Conservation (phyloP, 129 eudicot genomes). For the Flaveria brownii region DNA sequence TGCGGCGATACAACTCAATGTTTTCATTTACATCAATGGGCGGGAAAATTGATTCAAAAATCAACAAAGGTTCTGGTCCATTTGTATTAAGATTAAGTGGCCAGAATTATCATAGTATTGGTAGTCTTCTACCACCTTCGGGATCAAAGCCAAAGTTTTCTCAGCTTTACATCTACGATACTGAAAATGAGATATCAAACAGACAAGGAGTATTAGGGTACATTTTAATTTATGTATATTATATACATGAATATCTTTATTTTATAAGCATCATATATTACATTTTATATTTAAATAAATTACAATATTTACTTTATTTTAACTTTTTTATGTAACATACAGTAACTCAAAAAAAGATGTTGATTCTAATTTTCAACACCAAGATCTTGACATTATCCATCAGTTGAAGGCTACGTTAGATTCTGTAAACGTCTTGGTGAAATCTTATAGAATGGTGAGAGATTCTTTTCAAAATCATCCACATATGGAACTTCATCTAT, state of each 20-base stretch:
- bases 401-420: not conserved
- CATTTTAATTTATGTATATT: no score
- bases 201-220: no score
- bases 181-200: no score
- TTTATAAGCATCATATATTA: no score
- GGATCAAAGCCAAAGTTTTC: no score
- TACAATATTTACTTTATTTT: no score
- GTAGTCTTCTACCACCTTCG: not conserved
- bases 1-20: not conserved
- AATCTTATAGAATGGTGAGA: not conserved
- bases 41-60: not conserved
- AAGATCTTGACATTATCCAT: not conserved
- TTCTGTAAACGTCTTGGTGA: not conserved
- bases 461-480: not conserved
- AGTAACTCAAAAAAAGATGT: not conserved
- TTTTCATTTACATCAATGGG: not conserved
- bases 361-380: no score
- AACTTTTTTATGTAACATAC: not conserved
- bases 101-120: not conserved
- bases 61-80: not conserved
- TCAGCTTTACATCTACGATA: no score
- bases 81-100: not conserved
- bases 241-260: no score
- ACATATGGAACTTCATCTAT: not conserved
- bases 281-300: no score